Conservation (phyloP, 495 filamentous ascomycete species). For the Neurospora sp. region DNA sequence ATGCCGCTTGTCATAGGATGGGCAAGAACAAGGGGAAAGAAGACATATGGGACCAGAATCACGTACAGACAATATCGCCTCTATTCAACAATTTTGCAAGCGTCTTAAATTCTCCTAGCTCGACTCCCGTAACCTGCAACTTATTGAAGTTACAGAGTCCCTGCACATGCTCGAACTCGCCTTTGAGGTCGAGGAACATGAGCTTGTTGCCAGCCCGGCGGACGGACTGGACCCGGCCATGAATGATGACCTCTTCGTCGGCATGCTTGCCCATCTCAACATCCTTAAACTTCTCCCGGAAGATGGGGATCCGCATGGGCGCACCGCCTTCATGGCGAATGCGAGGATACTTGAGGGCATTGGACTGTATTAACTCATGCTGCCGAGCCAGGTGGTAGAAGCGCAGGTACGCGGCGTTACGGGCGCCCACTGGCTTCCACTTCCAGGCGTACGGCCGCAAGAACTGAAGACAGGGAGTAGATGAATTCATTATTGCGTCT, state of each 20-base stretch:
- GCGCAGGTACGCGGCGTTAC: slow-evolving; percentile 29
- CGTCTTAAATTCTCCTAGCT: slow-evolving; percentile 39
- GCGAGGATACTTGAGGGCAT: slow-evolving; percentile 33
- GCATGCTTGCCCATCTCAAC: slow-evolving; percentile 17
- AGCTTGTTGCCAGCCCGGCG: slow-evolving; percentile 53
- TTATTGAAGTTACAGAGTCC: slow-evolving; percentile 56
- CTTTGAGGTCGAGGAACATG: slow-evolving; percentile 70
- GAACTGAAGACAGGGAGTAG: slow-evolving; percentile 32
- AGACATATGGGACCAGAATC: slow-evolving; percentile 36
- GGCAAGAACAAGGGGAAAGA: neutral
- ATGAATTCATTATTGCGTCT: slow-evolving; percentile 27
- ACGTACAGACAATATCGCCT: slow-evolving; percentile 61
- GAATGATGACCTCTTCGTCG: slow-evolving; percentile 33
- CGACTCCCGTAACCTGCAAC: slow-evolving; percentile 33
- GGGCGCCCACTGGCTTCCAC: slow-evolving; percentile 18
- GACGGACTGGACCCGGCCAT: slow-evolving; percentile 35
- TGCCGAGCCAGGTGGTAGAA: slow-evolving; percentile 32
- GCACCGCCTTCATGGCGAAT: slow-evolving; percentile 15
- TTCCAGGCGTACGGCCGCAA: slow-evolving; percentile 43
- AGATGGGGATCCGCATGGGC: slow-evolving; percentile 27
- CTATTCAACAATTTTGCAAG: slow-evolving; percentile 49
- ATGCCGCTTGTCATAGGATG: neutral
- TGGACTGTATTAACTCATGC: slow-evolving; percentile 20
- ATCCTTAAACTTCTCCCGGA: slow-evolving; percentile 26
- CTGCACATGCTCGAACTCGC: slow-evolving; percentile 63